Conservation (phyloP, 257 asterid genomes). For the Craterostigma plantagineum region DNA sequence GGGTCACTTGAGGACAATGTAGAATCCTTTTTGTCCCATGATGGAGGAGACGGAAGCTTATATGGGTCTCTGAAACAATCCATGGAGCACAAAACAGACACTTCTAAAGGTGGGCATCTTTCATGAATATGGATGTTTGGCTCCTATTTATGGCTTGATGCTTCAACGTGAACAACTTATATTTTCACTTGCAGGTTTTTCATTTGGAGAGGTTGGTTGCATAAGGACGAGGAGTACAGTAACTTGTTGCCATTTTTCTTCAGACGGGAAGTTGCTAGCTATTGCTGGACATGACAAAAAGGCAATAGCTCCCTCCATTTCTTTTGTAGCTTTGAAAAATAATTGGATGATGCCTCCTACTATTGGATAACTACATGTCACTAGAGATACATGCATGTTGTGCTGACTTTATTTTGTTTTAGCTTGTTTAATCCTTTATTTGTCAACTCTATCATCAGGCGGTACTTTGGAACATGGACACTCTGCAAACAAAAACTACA, state of each 20-base stretch:
- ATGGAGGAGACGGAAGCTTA: conserved; percentile 78
- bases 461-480: conserved; percentile 94
- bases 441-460: conserved; percentile 23
- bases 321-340: neutral
- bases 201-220: conserved; percentile 85
- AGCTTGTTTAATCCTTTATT: neutral
- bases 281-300: conserved; percentile 81
- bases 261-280: conserved; percentile 72
- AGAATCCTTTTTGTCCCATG: conserved; percentile 58
- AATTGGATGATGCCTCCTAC: neutral
- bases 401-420: neutral
- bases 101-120: conserved; percentile 51
- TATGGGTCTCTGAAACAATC: conserved; percentile 65
- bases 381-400: too few species aligned
- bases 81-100: conserved; percentile 51
- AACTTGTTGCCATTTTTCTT: conserved; percentile 74
- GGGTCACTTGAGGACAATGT: too few species aligned
- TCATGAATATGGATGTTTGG: conserved; percentile 6
- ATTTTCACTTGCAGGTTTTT: conserved; percentile 26
- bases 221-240: conserved; percentile 68
- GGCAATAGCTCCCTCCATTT: conserved; percentile 17
- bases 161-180: conserved; percentile 1
- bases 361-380: too few species aligned
- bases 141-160: conserved; percentile 6
- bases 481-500: conserved; percentile 52